Evolutionary conservation across 2,329 filamentous ascomycete species (phyloP), one percentile per base, ranked within the genome.

Genomic region (Lecanicillium sp.): DNA sequence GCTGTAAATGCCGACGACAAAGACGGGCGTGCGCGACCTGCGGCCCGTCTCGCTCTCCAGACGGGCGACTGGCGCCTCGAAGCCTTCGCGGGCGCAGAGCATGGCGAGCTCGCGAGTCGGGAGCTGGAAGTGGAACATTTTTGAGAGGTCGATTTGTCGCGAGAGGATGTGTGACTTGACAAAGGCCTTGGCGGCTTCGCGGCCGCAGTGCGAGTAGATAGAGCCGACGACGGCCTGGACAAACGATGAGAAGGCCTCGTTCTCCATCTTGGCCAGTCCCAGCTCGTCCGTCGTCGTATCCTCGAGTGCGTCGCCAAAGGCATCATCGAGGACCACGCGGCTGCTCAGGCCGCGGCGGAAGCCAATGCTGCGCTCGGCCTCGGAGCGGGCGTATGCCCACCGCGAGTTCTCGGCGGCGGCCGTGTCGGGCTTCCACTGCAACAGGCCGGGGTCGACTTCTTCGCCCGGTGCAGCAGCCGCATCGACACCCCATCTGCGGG

Each of bases 21-120:
- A 97, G 13, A 98, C 92, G 13, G 92, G 90, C 43, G 85, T 85
- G 58, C 84, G 78, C 53, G 84, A 92, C 49, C 75, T 61, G 42
- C 92, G 79, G 58, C 92, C 92, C 4, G 92, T 97, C 69, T 98
- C 92, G 52, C 81, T 87, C 51, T 95, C 74, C 39, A 98, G 75
- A 41, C 89, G 79, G 13, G 92, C 92, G 18, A 96, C 76, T 1
- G 92, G 92, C 8, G 78, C 61, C 50, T 94, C 86, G 61, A 97
- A 97, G 46, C 84, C 82, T 67, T 98, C 92, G 44, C 92, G 74
- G 5, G 80, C 81, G 65, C 92, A 98, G 31, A 98, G 71, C 49
- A 81, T 74, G 43, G 78, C 77, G 29, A 98, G 72, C 62, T 98
- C 92, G 47, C 84, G 79, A 19, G 87, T 87, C 1, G 92, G 90